A percentile compares a stretch with the other conserved stretches of the same genome.
Evolutionary conservation across 441 rosid genomes (phyloP).

Genomic region (Pelargonium australe): DNA sequence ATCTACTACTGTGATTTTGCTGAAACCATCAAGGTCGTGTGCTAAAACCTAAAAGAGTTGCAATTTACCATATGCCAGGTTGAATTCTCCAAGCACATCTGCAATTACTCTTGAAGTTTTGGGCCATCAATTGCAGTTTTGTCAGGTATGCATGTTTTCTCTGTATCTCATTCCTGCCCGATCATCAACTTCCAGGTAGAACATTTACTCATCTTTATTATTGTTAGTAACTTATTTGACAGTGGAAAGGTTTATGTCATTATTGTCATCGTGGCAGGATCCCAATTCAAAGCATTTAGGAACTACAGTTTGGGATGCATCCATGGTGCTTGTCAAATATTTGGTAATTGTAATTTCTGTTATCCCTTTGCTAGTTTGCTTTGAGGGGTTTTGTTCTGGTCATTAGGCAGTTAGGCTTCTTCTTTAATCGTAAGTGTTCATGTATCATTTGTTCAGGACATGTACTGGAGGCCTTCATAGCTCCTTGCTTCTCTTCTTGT

Average conservation of each 20-base stretch:
- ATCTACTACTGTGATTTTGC: background rate
- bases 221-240: slow-evolving; percentile 14
- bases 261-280: slow-evolving; percentile 44
- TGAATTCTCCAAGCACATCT: slow-evolving; percentile 82
- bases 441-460: background rate
- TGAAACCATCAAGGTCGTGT: background rate
- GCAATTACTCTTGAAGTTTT: slow-evolving; percentile 57
- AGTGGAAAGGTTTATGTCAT: slow-evolving; percentile 14
- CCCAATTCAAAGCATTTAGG: slow-evolving; percentile 94
- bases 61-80: slow-evolving; percentile 33
- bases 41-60: background rate
- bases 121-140: slow-evolving; percentile 70
- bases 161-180: background rate
- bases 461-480: slow-evolving; percentile 6
- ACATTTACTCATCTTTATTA: background rate
- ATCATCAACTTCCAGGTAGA: background rate
- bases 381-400: background rate
- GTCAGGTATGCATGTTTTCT: slow-evolving; percentile 47
- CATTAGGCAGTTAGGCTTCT: background rate
- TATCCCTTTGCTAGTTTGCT: background rate
- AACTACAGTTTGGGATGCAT: slow-evolving; percentile 99
- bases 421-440: background rate
- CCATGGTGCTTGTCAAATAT: slow-evolving; percentile 85
- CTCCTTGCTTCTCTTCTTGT: background rate
- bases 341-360: slow-evolving; percentile 39